phyloP scores from a whole-genome alignment of 495 filamentous ascomycete genomes.

The Xylaria palmicola region DNA sequence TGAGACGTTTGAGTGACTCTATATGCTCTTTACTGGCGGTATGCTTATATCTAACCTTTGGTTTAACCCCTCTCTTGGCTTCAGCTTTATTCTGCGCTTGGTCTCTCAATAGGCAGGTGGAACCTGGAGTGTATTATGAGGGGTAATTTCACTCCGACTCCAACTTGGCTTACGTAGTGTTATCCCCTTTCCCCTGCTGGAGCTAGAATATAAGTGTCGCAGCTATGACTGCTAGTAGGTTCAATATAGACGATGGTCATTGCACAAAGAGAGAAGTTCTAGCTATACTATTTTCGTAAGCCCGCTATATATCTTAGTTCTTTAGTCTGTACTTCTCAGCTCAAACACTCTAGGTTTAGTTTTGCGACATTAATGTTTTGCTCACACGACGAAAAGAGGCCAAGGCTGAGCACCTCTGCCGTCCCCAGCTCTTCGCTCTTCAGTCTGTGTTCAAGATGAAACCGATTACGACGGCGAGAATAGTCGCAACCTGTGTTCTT shows the following conservation, averaged over 20 bases:
- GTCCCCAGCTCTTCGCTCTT: not conserved
- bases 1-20: not conserved
- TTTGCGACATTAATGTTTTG: no score
- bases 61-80: not conserved
- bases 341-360: no score
- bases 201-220: not conserved
- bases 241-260: no score
- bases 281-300: no score
- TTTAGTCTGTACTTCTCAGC: no score
- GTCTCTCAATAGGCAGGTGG: not conserved
- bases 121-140: not conserved
- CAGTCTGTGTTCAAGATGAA: conserved; percentile 1
- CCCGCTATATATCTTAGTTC: no score
- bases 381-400: not conserved
- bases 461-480: conserved; percentile 6
- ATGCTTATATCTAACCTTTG: not conserved
- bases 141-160: not conserved
- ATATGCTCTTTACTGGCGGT: not conserved
- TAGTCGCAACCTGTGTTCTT: conserved; percentile 11
- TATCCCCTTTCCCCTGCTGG: not conserved
- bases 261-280: no score
- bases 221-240: no score
- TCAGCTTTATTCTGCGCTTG: not conserved
- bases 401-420: not conserved
- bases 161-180: not conserved